Percentiles rank a stretch among this genome's conserved stretches.
Conservation (phyloP, 1,284 basidiomycete genomes). For the Termitomyces sp. region DNA sequence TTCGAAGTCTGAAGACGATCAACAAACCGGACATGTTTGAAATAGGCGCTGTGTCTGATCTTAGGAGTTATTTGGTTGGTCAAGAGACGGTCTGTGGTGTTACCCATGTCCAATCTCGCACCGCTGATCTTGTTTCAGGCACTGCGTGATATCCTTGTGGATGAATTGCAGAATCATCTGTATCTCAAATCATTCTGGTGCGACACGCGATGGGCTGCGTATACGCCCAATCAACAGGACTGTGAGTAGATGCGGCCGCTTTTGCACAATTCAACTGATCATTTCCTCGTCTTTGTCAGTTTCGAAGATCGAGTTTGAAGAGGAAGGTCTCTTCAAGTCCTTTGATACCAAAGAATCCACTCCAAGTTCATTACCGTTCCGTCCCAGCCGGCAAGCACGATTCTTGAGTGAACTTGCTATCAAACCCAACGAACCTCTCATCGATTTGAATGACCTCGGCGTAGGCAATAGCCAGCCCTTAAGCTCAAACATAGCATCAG, state of each 20-base stretch:
- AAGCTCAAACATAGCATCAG: conserved; percentile 5
- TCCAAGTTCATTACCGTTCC: conserved; percentile 34
- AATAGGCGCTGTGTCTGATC: conserved; percentile 88
- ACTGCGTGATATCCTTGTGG: conserved; percentile 87
- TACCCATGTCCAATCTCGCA: neutral
- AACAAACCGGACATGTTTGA: conserved; percentile 92
- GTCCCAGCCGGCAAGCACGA: conserved; percentile 47
- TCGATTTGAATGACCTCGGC: conserved; percentile 60
- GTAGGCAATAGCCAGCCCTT: conserved; percentile 24
- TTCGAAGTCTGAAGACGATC: conserved; percentile 86
- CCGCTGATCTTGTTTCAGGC: conserved; percentile 47
- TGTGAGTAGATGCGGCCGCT: conserved; percentile 45
- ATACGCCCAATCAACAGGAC: conserved; percentile 72
- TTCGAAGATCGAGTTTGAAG: conserved; percentile 53
- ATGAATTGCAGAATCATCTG: conserved; percentile 96
- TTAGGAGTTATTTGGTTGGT: conserved; percentile 78
- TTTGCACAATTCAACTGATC: neutral
- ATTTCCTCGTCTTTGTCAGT: conserved; percentile 34
- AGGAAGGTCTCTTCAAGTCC: conserved; percentile 31
- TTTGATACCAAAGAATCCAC: conserved; percentile 22
- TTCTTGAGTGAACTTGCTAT: conserved; percentile 71
- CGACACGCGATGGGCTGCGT: conserved; percentile 87
- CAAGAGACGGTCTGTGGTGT: conserved; percentile 72
- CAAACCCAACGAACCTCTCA: conserved; percentile 77
- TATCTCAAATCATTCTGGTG: conserved; percentile 98